Evolutionary conservation across 176 grass and related monocot species (phyloP).

Genomic region (Musa troglodytarum): DNA sequence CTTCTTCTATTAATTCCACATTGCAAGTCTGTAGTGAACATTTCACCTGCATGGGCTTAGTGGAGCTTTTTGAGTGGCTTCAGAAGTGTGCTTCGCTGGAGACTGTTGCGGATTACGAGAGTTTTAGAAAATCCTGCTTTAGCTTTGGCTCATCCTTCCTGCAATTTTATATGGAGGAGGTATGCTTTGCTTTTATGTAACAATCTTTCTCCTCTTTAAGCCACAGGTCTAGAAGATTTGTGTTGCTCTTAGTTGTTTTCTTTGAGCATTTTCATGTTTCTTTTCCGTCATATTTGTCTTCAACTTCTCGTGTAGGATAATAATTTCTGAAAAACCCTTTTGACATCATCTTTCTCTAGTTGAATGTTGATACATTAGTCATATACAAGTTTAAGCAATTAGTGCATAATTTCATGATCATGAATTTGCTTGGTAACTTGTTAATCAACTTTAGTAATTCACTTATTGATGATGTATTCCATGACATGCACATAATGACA

Average conservation of each 20-base stretch:
- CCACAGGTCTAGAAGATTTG: neutral
- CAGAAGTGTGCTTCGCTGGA: conserved; percentile 36
- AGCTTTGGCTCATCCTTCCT: conserved; percentile 59
- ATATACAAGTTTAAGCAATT: too few relatives aligned
- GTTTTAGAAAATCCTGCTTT: conserved; percentile 33
- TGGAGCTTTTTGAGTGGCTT: conserved; percentile 77
- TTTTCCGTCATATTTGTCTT: too few relatives aligned
- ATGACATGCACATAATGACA: too few relatives aligned
- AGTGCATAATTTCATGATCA: too few relatives aligned
- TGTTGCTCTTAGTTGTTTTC: neutral
- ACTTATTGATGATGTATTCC: too few relatives aligned
- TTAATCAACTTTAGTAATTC: too few relatives aligned
- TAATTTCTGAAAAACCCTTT: too few relatives aligned
- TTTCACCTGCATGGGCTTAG: conserved; percentile 39
- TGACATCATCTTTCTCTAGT: too few relatives aligned
- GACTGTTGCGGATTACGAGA: conserved; percentile 24
- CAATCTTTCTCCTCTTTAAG: neutral
- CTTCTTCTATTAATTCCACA: conserved; percentile 24
- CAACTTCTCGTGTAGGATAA: too few relatives aligned
- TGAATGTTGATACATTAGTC: too few relatives aligned
- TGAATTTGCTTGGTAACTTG: too few relatives aligned
- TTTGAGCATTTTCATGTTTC: neutral
- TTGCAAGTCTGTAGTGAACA: conserved; percentile 34
- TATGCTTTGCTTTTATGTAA: conserved; percentile 19
- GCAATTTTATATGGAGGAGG: conserved; percentile 85